A percentile compares a stretch with the other conserved stretches of the same genome.
These are phyloP conservation scores for Saccharomycopsis synnaedendra DNA, from an alignment of 805 yeast genomes.

Conservation along the genomic window DNA sequence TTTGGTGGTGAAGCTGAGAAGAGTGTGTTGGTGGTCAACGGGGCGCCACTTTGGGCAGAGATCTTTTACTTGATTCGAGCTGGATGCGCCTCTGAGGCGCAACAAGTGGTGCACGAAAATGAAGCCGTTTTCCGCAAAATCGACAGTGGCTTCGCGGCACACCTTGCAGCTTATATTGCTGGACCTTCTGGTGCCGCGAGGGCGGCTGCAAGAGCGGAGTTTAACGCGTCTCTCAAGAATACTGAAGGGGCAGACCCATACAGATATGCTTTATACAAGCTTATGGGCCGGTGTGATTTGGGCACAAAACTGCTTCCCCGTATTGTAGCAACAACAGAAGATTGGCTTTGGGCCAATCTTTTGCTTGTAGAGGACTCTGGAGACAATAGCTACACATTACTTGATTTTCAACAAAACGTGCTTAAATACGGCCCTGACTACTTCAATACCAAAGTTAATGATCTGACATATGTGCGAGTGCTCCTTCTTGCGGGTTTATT, in stretches of 20 bases:
- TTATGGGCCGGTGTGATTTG: conserved; percentile 82
- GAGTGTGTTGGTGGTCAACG: conserved; percentile 60
- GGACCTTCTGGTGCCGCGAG: conserved; percentile 28
- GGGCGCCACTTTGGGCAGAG: conserved; percentile 90
- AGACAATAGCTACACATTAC: conserved; percentile 45
- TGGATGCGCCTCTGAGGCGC: conserved; percentile 72
- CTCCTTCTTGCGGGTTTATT: conserved; percentile 68
- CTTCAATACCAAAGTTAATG: conserved; percentile 36
- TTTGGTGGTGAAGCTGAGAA: conserved; percentile 32
- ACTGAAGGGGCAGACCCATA: conserved; percentile 69
- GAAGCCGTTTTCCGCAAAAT: conserved; percentile 69
- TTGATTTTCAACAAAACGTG: conserved; percentile 63
- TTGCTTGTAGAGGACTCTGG: conserved; percentile 53
- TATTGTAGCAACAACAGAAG: conserved; percentile 73
- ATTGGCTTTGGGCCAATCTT: conserved; percentile 94
- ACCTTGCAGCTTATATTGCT: conserved; percentile 48
- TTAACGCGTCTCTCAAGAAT: conserved; percentile 71
- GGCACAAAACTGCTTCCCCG: conserved; percentile 55
- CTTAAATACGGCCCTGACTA: conserved; percentile 61
- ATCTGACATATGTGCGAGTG: conserved; percentile 63
- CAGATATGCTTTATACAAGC: conserved; percentile 80
- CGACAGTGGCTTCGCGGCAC: conserved; percentile 75
- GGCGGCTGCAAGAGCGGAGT: conserved; percentile 35
- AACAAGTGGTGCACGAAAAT: conserved; percentile 52
- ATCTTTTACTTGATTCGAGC: conserved; percentile 76